phyloP scores from a whole-genome alignment of 306 rosid species.

The Canavalia gladiata region DNA sequence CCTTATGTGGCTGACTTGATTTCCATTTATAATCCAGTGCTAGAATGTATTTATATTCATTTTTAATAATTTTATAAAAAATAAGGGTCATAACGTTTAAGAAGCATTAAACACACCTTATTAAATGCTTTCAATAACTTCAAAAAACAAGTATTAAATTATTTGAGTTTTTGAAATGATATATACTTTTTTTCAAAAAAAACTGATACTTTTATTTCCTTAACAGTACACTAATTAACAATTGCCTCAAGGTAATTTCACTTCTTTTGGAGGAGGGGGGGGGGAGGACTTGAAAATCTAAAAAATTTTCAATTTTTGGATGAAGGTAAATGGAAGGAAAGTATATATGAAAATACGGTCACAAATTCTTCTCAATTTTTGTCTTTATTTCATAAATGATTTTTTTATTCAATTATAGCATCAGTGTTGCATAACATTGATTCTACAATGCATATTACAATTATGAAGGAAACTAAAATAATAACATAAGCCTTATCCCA shows the following conservation, averaged over 20 bases:
- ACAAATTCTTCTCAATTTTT: constrained; percentile 2
- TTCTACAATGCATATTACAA: constrained; percentile 7
- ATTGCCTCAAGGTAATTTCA: background rate
- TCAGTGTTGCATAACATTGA: constrained; percentile 7
- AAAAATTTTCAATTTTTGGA: background rate
- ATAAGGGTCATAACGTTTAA: background rate
- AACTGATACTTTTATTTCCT: background rate
- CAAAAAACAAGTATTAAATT: background rate
- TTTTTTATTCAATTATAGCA: constrained; percentile 19
- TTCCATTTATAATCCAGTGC: background rate
- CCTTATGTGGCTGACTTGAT: constrained; percentile 5
- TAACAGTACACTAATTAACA: background rate
- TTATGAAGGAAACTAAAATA: background rate
- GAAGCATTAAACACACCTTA: background rate
- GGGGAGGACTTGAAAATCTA: background rate
- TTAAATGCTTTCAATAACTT: background rate
- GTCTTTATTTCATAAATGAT: background rate
- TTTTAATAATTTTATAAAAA: background rate
- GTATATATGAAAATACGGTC: background rate
- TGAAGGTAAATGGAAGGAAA: constrained; percentile 4
- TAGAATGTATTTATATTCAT: background rate
- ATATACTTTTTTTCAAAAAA: background rate
- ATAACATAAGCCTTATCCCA: too few species aligned
- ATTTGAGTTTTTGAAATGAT: background rate
- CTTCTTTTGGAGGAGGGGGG: background rate